Conservation (phyloP, 2,329 filamentous ascomycete species). For the Colletotrichum gigasporum region DNA sequence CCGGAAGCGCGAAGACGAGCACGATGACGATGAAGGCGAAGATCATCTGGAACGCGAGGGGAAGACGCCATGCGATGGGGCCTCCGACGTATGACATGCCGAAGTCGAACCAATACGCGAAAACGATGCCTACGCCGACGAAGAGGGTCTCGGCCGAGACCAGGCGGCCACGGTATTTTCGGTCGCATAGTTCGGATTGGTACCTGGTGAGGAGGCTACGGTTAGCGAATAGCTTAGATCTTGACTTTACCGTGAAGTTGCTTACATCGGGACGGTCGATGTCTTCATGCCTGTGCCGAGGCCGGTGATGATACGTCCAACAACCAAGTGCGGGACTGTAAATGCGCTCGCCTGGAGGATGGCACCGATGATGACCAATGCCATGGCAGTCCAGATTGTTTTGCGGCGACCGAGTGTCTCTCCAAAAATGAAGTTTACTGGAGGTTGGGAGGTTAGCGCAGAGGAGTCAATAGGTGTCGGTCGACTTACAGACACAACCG, state of each 20-base stretch:
- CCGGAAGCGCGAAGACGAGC: constrained; percentile 48
- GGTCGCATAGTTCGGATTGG: constrained; percentile 55
- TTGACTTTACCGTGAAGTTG: neutral
- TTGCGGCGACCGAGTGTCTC: constrained; percentile 45
- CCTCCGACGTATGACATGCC: constrained; percentile 45
- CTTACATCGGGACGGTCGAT: constrained; percentile 45
- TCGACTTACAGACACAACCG: constrained; percentile 41
- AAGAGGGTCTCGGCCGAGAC: constrained; percentile 50
- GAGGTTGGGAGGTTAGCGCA: neutral
- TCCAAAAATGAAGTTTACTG: constrained; percentile 39
- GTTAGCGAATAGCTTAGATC: neutral
- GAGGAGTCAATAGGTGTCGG: too few relatives aligned
- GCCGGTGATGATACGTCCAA: constrained; percentile 52
- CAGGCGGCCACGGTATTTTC: constrained; percentile 50
- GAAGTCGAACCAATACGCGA: constrained; percentile 48
- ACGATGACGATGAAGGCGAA: constrained; percentile 45
- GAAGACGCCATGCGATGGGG: constrained; percentile 37
- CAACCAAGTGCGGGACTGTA: constrained; percentile 50
- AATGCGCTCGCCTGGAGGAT: constrained; percentile 45
- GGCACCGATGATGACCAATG: constrained; percentile 44
- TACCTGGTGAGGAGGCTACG: constrained; percentile 36
- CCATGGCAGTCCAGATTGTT: constrained; percentile 42
- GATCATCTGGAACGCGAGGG: constrained; percentile 43
- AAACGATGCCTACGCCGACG: constrained; percentile 51
- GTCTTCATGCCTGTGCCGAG: constrained; percentile 48